These are phyloP conservation scores for Takashimella koratensis DNA, from an alignment of 1,284 basidiomycete species.

Conservation along the genomic window DNA sequence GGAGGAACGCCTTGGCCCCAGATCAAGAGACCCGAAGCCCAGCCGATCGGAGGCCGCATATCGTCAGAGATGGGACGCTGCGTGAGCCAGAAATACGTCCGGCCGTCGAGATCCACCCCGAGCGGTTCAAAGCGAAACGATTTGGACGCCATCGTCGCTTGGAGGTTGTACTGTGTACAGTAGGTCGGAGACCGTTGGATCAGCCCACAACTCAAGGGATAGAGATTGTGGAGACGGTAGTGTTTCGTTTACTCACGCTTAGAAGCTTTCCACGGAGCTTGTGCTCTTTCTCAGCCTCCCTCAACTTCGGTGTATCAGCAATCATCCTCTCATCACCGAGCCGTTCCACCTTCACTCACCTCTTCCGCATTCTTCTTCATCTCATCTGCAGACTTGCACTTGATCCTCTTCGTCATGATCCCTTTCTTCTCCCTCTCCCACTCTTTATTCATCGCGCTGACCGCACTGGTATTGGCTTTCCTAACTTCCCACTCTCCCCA, in stretches of 20 bases:
- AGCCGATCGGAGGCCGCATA: slow-evolving; percentile 28
- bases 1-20: slow-evolving; percentile 29
- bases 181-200: no score
- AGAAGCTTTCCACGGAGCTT: slow-evolving; percentile 10
- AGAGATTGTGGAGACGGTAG: no score
- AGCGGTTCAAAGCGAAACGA: slow-evolving; percentile 29
- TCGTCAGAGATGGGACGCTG: slow-evolving; percentile 31
- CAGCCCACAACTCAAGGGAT: no score
- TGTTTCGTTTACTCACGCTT: no score
- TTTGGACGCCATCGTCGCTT: slow-evolving; percentile 14
- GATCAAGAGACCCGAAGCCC: slow-evolving; percentile 37
- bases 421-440: slow-evolving; percentile 37
- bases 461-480: slow-evolving; percentile 8
- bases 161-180: slow-evolving; percentile 24
- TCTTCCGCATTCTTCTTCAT: slow-evolving; percentile 26
- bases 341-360: slow-evolving; percentile 14
- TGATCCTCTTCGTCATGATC: slow-evolving; percentile 23
- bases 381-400: slow-evolving; percentile 24
- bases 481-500: slow-evolving; percentile 19
- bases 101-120: slow-evolving; percentile 34
- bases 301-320: slow-evolving; percentile 3
- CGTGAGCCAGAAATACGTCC: slow-evolving; percentile 33
- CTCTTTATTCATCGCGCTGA: slow-evolving; percentile 18
- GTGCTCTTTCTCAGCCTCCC: slow-evolving; percentile 19
- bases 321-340: not conserved